Percentiles rank a stretch among this genome's conserved stretches.
Evolutionary conservation across 1,139 yeast species (phyloP).

Genomic region (Lodderomyces oxycetoniae): DNA sequence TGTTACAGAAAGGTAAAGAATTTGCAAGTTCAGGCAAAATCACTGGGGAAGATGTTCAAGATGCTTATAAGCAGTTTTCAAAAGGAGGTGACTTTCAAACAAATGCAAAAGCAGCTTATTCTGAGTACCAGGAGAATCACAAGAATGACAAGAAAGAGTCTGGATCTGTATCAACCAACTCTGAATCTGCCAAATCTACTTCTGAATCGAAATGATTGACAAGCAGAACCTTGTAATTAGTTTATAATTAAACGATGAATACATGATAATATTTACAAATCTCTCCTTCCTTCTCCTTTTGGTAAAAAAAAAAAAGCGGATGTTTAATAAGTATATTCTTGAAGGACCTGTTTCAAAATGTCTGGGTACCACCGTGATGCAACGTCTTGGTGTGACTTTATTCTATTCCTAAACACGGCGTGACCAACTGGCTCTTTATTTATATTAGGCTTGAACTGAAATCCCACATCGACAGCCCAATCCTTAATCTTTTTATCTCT

Average conservation of each 20-base stretch:
- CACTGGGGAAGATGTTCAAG: constrained; percentile 29
- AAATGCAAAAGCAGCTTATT: constrained; percentile 34
- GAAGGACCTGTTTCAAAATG: constrained; percentile 31
- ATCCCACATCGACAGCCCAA: constrained; percentile 46
- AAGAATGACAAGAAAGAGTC: constrained; percentile 14
- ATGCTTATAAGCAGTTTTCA: constrained; percentile 29
- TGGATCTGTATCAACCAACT: no score
- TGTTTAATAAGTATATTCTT: constrained; percentile 13
- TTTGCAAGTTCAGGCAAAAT: constrained; percentile 13
- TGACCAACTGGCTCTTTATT: constrained; percentile 49
- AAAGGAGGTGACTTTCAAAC: constrained; percentile 26
- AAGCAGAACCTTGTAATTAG: no score
- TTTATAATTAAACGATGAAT: no score
- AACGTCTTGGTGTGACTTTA: constrained; percentile 65
- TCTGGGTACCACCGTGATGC: constrained; percentile 62
- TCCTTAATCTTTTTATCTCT: constrained; percentile 37
- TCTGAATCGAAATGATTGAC: no score
- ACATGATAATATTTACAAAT: no score
- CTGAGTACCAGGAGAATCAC: constrained; percentile 19
- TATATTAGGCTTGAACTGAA: constrained; percentile 45
- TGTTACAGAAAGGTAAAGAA: constrained; percentile 15
- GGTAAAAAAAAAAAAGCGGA: no score
- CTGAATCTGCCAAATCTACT: no score
- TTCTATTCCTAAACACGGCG: constrained; percentile 58
- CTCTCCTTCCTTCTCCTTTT: no score